Base-by-base conservation (phyloP, 148 eudicot genomes). In the Nyssa sinensis region DNA sequence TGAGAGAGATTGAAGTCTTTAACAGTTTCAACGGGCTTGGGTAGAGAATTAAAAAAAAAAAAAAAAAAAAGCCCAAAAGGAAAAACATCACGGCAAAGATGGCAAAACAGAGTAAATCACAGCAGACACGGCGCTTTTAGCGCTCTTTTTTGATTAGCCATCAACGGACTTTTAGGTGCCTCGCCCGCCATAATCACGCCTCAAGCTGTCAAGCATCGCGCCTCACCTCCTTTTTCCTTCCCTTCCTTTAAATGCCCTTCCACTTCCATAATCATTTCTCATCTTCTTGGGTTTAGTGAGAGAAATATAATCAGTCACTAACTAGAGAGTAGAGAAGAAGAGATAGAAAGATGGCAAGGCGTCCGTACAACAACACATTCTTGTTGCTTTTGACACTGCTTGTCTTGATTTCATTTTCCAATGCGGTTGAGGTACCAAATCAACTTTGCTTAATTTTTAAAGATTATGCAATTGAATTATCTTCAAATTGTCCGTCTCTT, bases 371-470 rank as follows among this genome's bases (percentile, higher is more conserved):
- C n/a, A n/a, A 24, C 67, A 10, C 29, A 28, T 29, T 30, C 37
- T 62, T 72, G 29, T 28, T 62, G 67, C 58, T 72, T 44, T 3
- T n/a, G 47, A 21, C 67, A 13, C n/a, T n/a, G 5, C 59, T 72
- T 0, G 37, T 72, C 27, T 6, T 39, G 67, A 72, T 72, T 28
- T 39, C 59, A 3, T 72, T 72, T 67, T 72, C 60, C 67, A 13
- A 39, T 62, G 75, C 41, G 59, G 75, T 14, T 21, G 75, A 72
- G 75, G 75, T 62, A 62, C 8, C 59, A 19, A 55, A 27, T 4
- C 12, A 67, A 19, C 34, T 21, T 57, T 12, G 16, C 7, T 13
- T 55, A 23, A 33, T 64, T 64, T 19, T 7, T 33, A 16, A n/a
- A n/a, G n/a, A n/a, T n/a, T n/a, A n/a, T n/a, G n/a, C n/a, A n/a